These are phyloP conservation scores for Amphirosellinia nigrospora DNA, from an alignment of 495 filamentous ascomycete species.

Conservation along the genomic window DNA sequence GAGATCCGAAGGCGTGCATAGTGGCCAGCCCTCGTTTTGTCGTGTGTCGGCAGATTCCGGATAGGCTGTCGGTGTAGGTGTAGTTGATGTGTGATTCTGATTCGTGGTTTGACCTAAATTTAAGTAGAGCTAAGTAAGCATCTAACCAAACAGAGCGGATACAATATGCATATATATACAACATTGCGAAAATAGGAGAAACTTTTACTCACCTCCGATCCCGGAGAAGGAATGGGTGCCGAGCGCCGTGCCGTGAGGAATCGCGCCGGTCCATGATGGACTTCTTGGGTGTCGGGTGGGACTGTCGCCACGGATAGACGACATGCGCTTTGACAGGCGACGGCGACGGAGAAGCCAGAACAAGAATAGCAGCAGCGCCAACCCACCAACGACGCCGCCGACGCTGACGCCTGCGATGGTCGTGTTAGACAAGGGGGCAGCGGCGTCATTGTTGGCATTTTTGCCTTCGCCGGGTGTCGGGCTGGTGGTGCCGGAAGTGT, in stretches of 20 bases:
- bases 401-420: constrained; percentile 31
- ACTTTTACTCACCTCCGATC: background rate
- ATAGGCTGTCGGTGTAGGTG: background rate
- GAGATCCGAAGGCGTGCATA: background rate
- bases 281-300: background rate
- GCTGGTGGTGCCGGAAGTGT: background rate
- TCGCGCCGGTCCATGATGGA: constrained; percentile 17
- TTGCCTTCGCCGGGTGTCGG: background rate
- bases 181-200: background rate
- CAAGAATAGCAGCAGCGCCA: constrained; percentile 17
- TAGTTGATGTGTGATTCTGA: background rate
- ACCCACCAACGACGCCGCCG: constrained; percentile 23
- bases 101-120: background rate
- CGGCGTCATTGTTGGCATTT: too few species aligned
- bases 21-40: constrained; percentile 16
- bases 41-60: background rate
- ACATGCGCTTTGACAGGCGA: constrained; percentile 29
- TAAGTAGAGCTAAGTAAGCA: background rate
- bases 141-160: background rate
- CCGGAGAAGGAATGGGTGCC: background rate
- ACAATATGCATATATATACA: background rate
- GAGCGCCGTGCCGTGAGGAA: constrained; percentile 24
- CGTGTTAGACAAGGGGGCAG: background rate
- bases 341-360: constrained; percentile 29
- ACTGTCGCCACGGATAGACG: background rate